Evolutionary conservation across 768 basidiomycete species (phyloP).

Genomic region (Boletus edulis): DNA sequence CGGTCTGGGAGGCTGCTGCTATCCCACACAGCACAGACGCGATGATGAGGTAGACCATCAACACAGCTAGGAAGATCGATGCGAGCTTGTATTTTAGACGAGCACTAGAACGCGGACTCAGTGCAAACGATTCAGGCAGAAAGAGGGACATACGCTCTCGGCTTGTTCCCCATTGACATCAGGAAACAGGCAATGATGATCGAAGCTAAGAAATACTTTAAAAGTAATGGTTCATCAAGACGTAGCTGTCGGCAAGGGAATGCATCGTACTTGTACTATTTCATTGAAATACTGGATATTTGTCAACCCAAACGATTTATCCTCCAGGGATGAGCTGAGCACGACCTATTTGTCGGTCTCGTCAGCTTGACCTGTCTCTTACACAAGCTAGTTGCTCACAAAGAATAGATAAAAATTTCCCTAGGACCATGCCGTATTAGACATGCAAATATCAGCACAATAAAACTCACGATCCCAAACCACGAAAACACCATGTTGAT

Average conservation of each 20-base stretch:
- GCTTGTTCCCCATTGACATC: constrained; percentile 95
- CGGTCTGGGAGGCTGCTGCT: constrained; percentile 64
- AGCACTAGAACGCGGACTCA: constrained; percentile 14
- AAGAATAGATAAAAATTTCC: constrained; percentile 97
- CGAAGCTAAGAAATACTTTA: constrained; percentile 77
- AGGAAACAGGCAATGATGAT: constrained; percentile 88
- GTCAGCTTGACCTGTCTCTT: neutral
- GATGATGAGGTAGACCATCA: constrained; percentile 83
- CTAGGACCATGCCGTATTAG: constrained; percentile 33
- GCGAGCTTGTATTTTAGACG: constrained; percentile 74
- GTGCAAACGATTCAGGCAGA: neutral
- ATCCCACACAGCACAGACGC: constrained; percentile 82
- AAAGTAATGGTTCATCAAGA: constrained; percentile 1
- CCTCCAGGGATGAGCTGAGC: constrained; percentile 84
- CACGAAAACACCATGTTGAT: constrained; percentile 88
- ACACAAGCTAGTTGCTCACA: constrained; percentile 43
- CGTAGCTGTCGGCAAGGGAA: neutral
- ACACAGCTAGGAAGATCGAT: constrained; percentile 65
- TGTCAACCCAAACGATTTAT: constrained; percentile 58
- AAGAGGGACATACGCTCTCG: constrained; percentile 56
- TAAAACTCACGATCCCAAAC: constrained; percentile 77
- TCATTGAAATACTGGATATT: constrained; percentile 74
- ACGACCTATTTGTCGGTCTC: constrained; percentile 54
- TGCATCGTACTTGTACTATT: constrained; percentile 58
- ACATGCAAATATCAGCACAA: neutral